Base-by-base conservation (phyloP, 140 eudicot genomes). In the Cichorium intybus region DNA sequence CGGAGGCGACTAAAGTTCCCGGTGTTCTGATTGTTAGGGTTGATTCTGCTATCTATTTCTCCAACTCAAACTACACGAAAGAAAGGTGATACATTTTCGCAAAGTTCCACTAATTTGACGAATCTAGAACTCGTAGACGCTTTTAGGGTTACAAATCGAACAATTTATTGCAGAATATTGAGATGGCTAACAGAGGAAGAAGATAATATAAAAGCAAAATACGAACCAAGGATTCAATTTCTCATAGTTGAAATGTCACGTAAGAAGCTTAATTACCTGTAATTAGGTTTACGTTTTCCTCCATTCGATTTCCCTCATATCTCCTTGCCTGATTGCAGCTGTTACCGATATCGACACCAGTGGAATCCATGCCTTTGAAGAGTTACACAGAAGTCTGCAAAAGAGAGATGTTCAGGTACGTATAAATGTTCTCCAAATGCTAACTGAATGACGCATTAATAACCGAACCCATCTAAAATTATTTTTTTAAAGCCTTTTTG, bases 281-380 rank as follows among this genome's bases (percentile, higher is more conserved):
- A 15, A 46, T 31, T 29, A 46, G 0, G 26, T 57, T 37, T 57
- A 1, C 28, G 48, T 35, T 37, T 67, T 35, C 15, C 17, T 6
- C 2, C 1, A 4, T 16, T 43, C 18, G 1, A 20, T 41, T 18
- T 46, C 57, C n/a, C 10, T 46, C 16, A 50, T 39, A 34, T 58
- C 17, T 10, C 17, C 46, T 48, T 57, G 22, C 17, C 24, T 66
- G 26, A 6, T 48, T 72, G 66, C 76, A 90, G 97, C 97, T 12
- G 86, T 90, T 49, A 82, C 95, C 0, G 97, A 90, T 62, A 87
- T 90, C 3, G 97, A 90, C 71, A 90, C 95, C 0, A 90, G 95
- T 61, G 97, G 97, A 29, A 84, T 84, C 41, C 89, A 81, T 66
- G 97, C 97, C 29, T 78, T 90, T 57, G 93, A 90, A 73, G 94